These are phyloP conservation scores for Chaetoscypha palmicola DNA, from an alignment of 2,329 filamentous ascomycete species.

Conservation along the genomic window DNA sequence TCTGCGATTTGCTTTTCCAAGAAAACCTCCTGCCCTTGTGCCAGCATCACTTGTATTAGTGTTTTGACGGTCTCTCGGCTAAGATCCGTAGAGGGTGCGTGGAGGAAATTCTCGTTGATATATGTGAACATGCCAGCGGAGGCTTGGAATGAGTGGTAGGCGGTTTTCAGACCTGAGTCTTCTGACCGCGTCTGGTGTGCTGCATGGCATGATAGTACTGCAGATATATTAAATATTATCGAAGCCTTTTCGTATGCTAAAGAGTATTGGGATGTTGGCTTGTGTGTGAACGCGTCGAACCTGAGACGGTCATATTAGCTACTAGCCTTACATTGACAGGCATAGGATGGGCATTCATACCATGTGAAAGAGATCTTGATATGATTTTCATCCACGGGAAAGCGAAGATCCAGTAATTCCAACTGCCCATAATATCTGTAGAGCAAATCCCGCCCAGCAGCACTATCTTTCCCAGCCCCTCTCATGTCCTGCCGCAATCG, in stretches of 20 bases:
- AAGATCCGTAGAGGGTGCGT: constrained; percentile 92
- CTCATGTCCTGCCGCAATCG: constrained; percentile 96
- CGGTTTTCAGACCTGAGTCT: constrained; percentile 87
- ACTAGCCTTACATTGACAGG: no score
- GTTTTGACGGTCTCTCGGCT: constrained; percentile 95
- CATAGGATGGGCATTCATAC: constrained; percentile 51
- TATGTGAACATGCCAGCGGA: constrained; percentile 99
- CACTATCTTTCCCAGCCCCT: constrained; percentile 93
- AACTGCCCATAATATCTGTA: constrained; percentile 98
- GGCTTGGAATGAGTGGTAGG: constrained; percentile 97
- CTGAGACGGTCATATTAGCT: no score
- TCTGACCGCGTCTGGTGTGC: constrained; percentile 87
- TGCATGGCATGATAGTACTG: constrained; percentile 91
- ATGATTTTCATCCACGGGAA: constrained; percentile 96
- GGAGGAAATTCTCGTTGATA: constrained; percentile 98
- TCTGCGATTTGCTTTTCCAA: constrained; percentile 92
- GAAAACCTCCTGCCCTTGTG: constrained; percentile 95
- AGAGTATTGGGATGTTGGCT: constrained; percentile 93
- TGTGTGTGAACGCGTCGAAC: constrained; percentile 99
- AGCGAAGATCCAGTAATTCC: constrained; percentile 86
- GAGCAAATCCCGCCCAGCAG: constrained; percentile 82
- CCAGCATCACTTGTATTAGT: constrained; percentile 84
- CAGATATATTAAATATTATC: constrained; percentile 99
- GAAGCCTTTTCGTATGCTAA: constrained; percentile 97
- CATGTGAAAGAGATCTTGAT: constrained; percentile 99